Conservation (phyloP, 768 basidiomycete species). For the Nidularia pulvinata region DNA sequence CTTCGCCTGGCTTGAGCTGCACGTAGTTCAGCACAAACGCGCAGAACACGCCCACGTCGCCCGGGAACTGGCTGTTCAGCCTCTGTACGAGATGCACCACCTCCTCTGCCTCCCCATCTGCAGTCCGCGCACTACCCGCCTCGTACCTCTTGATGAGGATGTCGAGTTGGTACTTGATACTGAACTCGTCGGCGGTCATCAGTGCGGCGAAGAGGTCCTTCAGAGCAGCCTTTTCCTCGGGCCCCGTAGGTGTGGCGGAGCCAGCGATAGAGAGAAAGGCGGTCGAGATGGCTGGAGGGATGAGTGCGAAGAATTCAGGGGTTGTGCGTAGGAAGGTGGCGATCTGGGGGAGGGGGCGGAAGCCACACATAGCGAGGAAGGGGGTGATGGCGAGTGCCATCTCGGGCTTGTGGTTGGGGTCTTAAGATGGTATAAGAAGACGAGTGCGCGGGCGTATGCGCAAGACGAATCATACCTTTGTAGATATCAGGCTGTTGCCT, state of each 20-base stretch:
- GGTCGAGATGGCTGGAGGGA: slow-evolving; percentile 54
- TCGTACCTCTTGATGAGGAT: slow-evolving; percentile 66
- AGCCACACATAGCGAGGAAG: slow-evolving; percentile 92
- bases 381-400: slow-evolving; percentile 97
- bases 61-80: slow-evolving; percentile 78
- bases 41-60: slow-evolving; percentile 94
- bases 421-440: slow-evolving; percentile 29
- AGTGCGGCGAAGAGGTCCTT: slow-evolving; percentile 77
- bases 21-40: slow-evolving; percentile 89
- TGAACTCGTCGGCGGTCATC: slow-evolving; percentile 71
- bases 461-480: slow-evolving; percentile 61
- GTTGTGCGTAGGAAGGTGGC: slow-evolving; percentile 62
- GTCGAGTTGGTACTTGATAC: slow-evolving; percentile 53
- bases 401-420: slow-evolving; percentile 98
- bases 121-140: slow-evolving; percentile 24
- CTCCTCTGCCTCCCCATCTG: slow-evolving; percentile 36
- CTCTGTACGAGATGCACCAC: slow-evolving; percentile 62
- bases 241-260: slow-evolving; percentile 38
- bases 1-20: slow-evolving; percentile 76
- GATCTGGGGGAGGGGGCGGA: slow-evolving; percentile 79
- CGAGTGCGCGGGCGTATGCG: too few relatives aligned
- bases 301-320: slow-evolving; percentile 76
- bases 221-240: slow-evolving; percentile 60
- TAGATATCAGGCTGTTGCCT: slow-evolving; percentile 78
- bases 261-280: slow-evolving; percentile 48